Conservation (phyloP, 257 asterid genomes). For the Solanum peruvianum region DNA sequence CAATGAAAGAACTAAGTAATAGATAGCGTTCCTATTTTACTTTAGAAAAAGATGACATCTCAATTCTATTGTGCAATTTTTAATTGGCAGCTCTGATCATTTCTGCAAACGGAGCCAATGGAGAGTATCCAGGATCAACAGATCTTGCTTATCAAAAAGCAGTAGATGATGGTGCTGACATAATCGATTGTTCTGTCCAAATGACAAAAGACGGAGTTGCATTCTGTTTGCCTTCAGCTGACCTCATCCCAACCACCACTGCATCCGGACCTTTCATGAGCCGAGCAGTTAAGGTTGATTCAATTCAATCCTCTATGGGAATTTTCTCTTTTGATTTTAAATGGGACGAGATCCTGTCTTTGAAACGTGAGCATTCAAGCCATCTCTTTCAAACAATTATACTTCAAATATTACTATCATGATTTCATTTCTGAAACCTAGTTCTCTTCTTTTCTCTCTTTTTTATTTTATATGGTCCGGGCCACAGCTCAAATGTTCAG, state of each 20-base stretch:
- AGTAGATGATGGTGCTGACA: slow-evolving; percentile 56
- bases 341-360: slow-evolving; percentile 42
- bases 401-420: background rate
- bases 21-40: background rate
- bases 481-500: background rate
- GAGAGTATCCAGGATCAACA: slow-evolving; percentile 63
- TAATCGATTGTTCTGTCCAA: slow-evolving; percentile 86
- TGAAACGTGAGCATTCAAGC: background rate
- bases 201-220: slow-evolving; percentile 75
- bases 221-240: slow-evolving; percentile 70
- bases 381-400: background rate
- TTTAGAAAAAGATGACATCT: background rate
- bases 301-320: slow-evolving; percentile 50
- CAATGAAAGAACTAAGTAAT: background rate
- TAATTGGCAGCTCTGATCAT: background rate
- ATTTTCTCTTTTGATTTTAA: slow-evolving; percentile 76
- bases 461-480: background rate
- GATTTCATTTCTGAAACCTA: background rate
- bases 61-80: background rate
- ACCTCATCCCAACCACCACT: slow-evolving; percentile 63
- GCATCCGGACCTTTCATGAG: slow-evolving; percentile 56
- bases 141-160: slow-evolving; percentile 93
- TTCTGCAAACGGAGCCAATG: slow-evolving; percentile 86
- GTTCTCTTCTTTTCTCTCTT: background rate
- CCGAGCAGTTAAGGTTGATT: slow-evolving; percentile 15